Conservation (phyloP, 768 basidiomycete species). For the Termitomyces bulborhizus region DNA sequence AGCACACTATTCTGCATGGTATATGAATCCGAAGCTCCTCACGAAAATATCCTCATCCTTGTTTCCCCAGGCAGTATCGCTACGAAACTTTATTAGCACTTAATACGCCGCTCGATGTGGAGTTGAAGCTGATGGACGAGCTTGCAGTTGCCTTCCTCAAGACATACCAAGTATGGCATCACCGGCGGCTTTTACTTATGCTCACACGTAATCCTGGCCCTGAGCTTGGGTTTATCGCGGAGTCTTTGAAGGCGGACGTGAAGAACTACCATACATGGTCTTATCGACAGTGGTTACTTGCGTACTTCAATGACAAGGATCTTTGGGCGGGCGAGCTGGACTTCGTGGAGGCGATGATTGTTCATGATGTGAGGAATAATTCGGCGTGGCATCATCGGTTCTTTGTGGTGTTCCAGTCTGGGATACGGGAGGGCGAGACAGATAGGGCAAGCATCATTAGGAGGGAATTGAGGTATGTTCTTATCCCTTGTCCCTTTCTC, state of each 20-base stretch:
- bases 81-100: slow-evolving; percentile 78
- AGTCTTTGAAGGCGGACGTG: slow-evolving; percentile 64
- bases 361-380: slow-evolving; percentile 85
- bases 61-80: slow-evolving; percentile 77
- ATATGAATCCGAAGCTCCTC: slow-evolving; percentile 16
- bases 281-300: slow-evolving; percentile 91
- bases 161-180: slow-evolving; percentile 98
- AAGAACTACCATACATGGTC: slow-evolving; percentile 99
- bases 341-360: slow-evolving; percentile 65
- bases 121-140: slow-evolving; percentile 83
- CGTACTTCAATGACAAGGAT: slow-evolving; percentile 70
- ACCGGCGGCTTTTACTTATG: slow-evolving; percentile 70
- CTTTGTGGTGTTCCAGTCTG: slow-evolving; percentile 75
- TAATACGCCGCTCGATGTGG: slow-evolving; percentile 60
- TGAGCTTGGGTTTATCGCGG: slow-evolving; percentile 79
- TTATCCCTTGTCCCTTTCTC: slow-evolving; percentile 3
- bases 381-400: slow-evolving; percentile 97
- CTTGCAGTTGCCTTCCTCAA: slow-evolving; percentile 82
- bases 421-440: slow-evolving; percentile 54
- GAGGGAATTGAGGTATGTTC: slow-evolving; percentile 73
- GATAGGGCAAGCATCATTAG: slow-evolving; percentile 53
- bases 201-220: slow-evolving; percentile 43
- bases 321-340: slow-evolving; percentile 73
- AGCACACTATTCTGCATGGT: slow-evolving; percentile 97
- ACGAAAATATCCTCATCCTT: not conserved